phyloP scores from a whole-genome alignment of 352 stramenopile genomes.

The Pilasporangium apinafurcum region DNA sequence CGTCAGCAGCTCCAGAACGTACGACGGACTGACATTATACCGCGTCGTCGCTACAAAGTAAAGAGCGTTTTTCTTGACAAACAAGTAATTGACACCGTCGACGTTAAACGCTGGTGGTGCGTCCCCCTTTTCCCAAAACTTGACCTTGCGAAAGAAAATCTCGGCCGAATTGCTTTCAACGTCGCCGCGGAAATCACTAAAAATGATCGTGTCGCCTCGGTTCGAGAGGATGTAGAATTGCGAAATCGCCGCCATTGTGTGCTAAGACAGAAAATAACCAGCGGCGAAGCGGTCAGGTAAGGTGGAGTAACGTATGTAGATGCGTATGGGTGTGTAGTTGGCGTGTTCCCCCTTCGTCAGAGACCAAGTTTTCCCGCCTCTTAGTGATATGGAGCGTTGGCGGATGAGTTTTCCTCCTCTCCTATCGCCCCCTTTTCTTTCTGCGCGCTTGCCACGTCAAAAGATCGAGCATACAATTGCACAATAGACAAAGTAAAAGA shows the following conservation, averaged over 20 bases:
- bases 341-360: too few relatives aligned
- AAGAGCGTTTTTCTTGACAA: conserved; percentile 97
- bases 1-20: conserved; percentile 95
- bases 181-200: conserved; percentile 94
- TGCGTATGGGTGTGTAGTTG: too few relatives aligned
- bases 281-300: too few relatives aligned
- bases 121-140: conserved; percentile 98
- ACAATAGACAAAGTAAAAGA: too few relatives aligned
- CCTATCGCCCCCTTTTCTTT: too few relatives aligned
- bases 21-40: conserved; percentile 95
- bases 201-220: conserved; percentile 98
- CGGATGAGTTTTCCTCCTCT: too few relatives aligned
- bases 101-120: conserved; percentile 96
- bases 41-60: conserved; percentile 97
- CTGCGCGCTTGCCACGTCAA: too few relatives aligned
- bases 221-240: conserved; percentile 99
- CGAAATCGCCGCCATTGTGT: conserved; percentile 81
- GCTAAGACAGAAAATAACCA: too few relatives aligned
- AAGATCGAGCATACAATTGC: too few relatives aligned
- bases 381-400: too few relatives aligned
- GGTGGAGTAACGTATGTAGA: too few relatives aligned
- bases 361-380: too few relatives aligned
- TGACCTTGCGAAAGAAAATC: conserved; percentile 99
- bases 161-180: conserved; percentile 86
- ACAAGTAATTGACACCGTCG: conserved; percentile 97